Evolutionary conservation across 345 rosid genomes (phyloP).

Genomic region (Syzygium grande): DNA sequence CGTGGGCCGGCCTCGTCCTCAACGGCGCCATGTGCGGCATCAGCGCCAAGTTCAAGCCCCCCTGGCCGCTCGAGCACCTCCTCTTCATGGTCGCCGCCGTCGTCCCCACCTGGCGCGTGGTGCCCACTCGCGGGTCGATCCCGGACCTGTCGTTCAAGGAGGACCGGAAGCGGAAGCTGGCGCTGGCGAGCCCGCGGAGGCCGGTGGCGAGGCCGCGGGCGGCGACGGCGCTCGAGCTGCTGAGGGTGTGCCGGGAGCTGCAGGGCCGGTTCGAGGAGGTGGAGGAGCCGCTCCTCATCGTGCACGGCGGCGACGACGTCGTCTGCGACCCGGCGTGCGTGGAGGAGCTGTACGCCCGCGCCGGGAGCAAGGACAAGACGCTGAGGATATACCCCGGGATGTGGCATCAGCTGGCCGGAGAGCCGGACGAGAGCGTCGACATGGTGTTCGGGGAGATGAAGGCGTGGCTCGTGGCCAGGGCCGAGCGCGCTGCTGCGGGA

Average conservation of each 20-base stretch:
- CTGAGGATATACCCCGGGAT: conserved; percentile 57
- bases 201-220: conserved; percentile 60
- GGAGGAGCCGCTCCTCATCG: conserved; percentile 62
- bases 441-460: conserved; percentile 60
- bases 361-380: conserved; percentile 60
- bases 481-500: neutral
- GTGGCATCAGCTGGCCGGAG: conserved; percentile 95
- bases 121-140: conserved; percentile 76
- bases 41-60: conserved; percentile 82
- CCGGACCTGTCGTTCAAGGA: conserved; percentile 67
- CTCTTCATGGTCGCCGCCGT: conserved; percentile 53
- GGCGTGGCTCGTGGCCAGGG: conserved; percentile 61
- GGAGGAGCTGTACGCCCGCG: conserved; percentile 64
- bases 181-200: conserved; percentile 57
- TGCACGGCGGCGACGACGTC: conserved; percentile 73
- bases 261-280: conserved; percentile 79
- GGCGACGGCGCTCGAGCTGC: conserved; percentile 72
- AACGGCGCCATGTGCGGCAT: conserved; percentile 97
- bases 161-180: conserved; percentile 74
- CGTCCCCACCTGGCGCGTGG: conserved; percentile 84
- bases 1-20: conserved; percentile 74
- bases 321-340: conserved; percentile 75
- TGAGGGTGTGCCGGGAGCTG: conserved; percentile 65
- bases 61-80: conserved; percentile 84
- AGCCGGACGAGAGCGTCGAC: conserved; percentile 63